Base-by-base conservation (phyloP, 768 basidiomycete genomes). In the Termitomyces sp. region DNA sequence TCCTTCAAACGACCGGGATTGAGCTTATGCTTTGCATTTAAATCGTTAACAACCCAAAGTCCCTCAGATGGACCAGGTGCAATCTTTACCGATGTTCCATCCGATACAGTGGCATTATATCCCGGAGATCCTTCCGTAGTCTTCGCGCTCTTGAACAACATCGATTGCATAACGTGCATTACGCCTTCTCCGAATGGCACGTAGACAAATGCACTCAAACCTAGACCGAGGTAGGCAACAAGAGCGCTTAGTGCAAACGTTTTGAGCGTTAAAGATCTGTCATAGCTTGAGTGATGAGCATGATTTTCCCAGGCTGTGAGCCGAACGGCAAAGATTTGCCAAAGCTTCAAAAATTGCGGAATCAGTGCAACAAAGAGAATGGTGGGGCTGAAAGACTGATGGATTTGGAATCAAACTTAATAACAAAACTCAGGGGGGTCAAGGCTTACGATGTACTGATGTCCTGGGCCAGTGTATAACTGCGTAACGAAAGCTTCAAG, bases 231-330 rank as follows among this genome's bases (percentile, higher is more conserved):
- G 70, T 95, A 98, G 0, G 96, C 90, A 20, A 95, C 93, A 68
- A 98, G 83, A 0, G 90, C 86, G 35, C 89, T 88, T 56, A 98
- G 80, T 1, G 89, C 85, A 69, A 98, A 99, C 3, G 91, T 89
- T 72, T 98, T 99, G 69, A 90, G 77, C 16, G 95, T 94, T 28
- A 97, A 79, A 18, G 91, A 92, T 7, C 85, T 82, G 59, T 85
- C 83, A 69, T 93, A 85, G 2, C 84, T 83, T 2, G 88, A 88
- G 63, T 89, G 83, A 64, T 91, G 91, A 1, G 83, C 79, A 69
- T 98, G 95, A 68, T 97, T 95, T 75, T 99, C 96, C 91, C 93
- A 95, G 47, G 81, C 74, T 0, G 95, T 94, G 55, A 98, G 79
- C 18, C 78, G 74, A 52, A 75, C 76, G 1, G 93, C 91, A 50